Evolutionary conservation across 305 asterid species (phyloP), one percentile per base, ranked within the genome.

Genomic region (Lippia alba): DNA sequence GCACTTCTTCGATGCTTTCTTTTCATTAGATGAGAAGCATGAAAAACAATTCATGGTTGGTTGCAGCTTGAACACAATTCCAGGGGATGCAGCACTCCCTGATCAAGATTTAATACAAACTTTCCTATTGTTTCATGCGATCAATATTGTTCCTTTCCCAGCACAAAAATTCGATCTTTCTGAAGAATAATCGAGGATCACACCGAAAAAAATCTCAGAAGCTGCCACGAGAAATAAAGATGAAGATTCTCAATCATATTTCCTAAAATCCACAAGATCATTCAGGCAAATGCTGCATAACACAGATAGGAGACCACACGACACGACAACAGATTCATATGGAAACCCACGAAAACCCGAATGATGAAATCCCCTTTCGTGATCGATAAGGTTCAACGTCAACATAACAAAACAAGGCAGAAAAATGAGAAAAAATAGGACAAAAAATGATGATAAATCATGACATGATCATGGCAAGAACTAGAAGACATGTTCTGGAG

Each of bases 1-100:
- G 20, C 1, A 32, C 59, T 24, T 76, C 70, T 78, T 78, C 12
- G 86, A 72, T 54, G 77, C 72, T 75, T 64, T 82, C 82, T 77
- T 86, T 41, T 82, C 83, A 65, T 78, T 75, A 46, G 84, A 82
- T 32, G 94, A 80, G 75, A 88, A 91, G 67, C 96, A 91, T 59
- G 90, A 73, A 80, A 85, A 85, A 71, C 88, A 83, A 71, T 76
- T 78, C 94, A 87, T 85, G 34, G 59, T 80, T 56, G 56, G 59
- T 80, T 56, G 61, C 67, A 34, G 72, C 76, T 66, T 78, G 64
- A 11, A 69, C 3, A 24, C 30, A 58, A 41, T 61, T 62, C 59
- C 55, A 74, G 75, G 64, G 61, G 72, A 68, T 61, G 58, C 76
- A 72, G 55, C 82, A 54, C 61, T 68, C 66, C 80, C 76, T 64